Evolutionary conservation across 257 asterid species (phyloP).

Genomic region (Nicotiana noctiflora): DNA sequence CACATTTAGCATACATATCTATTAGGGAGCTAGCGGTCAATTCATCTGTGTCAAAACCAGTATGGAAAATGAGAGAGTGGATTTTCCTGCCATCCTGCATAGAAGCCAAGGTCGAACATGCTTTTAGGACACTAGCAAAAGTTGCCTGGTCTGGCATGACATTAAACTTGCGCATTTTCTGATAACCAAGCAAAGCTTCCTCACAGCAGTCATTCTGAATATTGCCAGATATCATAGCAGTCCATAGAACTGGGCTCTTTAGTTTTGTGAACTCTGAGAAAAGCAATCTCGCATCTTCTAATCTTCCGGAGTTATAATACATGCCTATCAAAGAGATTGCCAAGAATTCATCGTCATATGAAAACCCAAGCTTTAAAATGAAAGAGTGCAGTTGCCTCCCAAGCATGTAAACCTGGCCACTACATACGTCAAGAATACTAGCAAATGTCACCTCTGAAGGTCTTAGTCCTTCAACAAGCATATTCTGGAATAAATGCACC

Average conservation of each 20-base stretch:
- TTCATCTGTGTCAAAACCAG: conserved; percentile 64
- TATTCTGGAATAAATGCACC: conserved; percentile 32
- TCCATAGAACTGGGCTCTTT: conserved; percentile 73
- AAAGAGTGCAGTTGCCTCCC: conserved; percentile 72
- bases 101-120: conserved; percentile 63
- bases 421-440: conserved; percentile 61
- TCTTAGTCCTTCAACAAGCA: conserved; percentile 49
- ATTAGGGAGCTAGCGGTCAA: conserved; percentile 68
- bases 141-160: conserved; percentile 85
- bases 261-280: conserved; percentile 79
- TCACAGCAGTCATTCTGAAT: conserved; percentile 34
- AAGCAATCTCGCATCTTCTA: conserved; percentile 38
- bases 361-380: conserved; percentile 51
- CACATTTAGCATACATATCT: conserved; percentile 97
- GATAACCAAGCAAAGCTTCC: conserved; percentile 58
- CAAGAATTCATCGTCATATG: conserved; percentile 58
- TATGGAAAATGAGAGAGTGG: conserved; percentile 56
- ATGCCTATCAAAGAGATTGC: conserved; percentile 70
- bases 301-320: conserved; percentile 45
- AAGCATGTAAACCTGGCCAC: conserved; percentile 25
- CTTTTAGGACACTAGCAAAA: conserved; percentile 71
- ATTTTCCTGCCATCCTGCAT: conserved; percentile 57
- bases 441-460: conserved; percentile 94
- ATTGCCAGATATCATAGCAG: conserved; percentile 76
- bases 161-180: conserved; percentile 54